Base-by-base conservation (phyloP, 2,329 filamentous ascomycete genomes). In the Nectriaceae sp. region DNA sequence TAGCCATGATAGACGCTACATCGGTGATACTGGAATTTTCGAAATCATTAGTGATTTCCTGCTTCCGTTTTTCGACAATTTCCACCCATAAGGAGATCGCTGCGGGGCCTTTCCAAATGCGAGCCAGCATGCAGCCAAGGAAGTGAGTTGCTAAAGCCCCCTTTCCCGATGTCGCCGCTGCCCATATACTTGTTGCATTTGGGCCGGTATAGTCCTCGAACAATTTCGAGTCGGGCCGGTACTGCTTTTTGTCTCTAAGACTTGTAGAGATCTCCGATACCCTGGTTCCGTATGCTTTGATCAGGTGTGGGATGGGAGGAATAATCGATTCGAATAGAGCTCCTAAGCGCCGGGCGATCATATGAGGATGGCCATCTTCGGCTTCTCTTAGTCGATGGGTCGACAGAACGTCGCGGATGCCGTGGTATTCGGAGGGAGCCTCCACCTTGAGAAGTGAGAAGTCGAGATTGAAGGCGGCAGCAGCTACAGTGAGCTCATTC, bases 381-480 rank as follows among this genome's bases (percentile, higher is more conserved):
- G 33, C 33, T 5, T 15, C 33, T 10, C 5, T 6, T 36, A 10
- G 8, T 16, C 33, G 11, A 5, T 19, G 8, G 6, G 8, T n/a
- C 6, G 33, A 36, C 13, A 36, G 33, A n/a, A n/a, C 33, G 8
- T 36, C n/a, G 11, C 33, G 8, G 5, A 36, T 6, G 4, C 4
- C 16, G 5, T 22, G 21, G 22, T n/a, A 74, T 49, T 74, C 70
- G 5, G 36, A 42, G 0, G 72, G 72, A 1, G 71, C 69, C 46
- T 74, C 67, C 3, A 65, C 40, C 49, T 73, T 75, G 37, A 71
- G 46, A 1, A 76, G 46, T 0, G 68, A 59, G 48, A 76, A 75
- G 45, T 75, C 70, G 50, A 74, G 64, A 44, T 76, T 75, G 50
- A 72, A 8, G 19, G 21, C 26, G 20, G 16, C 26, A 4, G 29